Conservation (phyloP, 345 rosid genomes). For the Camelina hispida region DNA sequence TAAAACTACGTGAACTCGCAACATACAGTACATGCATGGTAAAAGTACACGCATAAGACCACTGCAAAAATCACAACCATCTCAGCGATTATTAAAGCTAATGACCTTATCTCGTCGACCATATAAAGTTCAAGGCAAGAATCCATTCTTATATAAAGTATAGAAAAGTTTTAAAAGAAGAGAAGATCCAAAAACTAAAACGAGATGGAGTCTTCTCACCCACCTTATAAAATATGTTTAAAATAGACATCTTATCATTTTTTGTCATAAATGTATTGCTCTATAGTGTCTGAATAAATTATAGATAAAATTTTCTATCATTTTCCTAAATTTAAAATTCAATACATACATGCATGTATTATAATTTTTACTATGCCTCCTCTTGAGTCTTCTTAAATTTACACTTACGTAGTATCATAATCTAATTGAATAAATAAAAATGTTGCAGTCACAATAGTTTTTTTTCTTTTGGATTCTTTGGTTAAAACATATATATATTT, state of each 20-base stretch:
- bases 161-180: neutral
- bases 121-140: slow-evolving; percentile 14
- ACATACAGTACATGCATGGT: neutral
- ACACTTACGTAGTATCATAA: neutral
- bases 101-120: neutral
- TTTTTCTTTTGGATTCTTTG: neutral
- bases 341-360: no score
- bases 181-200: slow-evolving; percentile 6
- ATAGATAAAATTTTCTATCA: neutral
- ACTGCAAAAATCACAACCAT: neutral
- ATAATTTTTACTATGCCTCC: neutral
- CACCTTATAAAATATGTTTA: slow-evolving; percentile 6
- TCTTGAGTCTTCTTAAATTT: neutral
- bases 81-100: neutral
- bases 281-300: neutral
- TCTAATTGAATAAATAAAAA: neutral
- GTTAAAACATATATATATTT: no score
- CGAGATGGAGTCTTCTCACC: slow-evolving; percentile 33
- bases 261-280: neutral
- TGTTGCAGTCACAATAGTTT: neutral
- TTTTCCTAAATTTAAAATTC: neutral
- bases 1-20: neutral
- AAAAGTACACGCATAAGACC: neutral
- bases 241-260: neutral
- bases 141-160: slow-evolving; percentile 20